Conservation (phyloP, 345 rosid genomes). For the Acer saccharum region DNA sequence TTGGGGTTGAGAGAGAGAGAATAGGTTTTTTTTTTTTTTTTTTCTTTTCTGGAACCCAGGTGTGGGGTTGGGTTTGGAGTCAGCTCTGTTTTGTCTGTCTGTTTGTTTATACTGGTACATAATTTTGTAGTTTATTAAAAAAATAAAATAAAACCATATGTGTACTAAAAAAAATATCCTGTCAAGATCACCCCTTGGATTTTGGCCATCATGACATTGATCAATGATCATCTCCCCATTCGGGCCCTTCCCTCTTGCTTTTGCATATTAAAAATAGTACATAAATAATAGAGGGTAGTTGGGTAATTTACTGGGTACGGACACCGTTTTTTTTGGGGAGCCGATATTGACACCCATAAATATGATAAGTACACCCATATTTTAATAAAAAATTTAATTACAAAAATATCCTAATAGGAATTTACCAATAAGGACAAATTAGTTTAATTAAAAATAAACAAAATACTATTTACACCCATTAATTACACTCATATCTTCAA, state of each 20-base stretch:
- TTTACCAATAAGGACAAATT: too few species aligned
- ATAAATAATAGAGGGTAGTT: not conserved
- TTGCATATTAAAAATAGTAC: not conserved
- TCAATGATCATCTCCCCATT: not conserved
- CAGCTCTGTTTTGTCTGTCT: not conserved
- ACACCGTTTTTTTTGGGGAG: too few species aligned
- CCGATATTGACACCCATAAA: too few species aligned
- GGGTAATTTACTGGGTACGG: not conserved
- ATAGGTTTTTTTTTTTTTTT: constrained; percentile 21
- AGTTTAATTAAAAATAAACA: too few species aligned
- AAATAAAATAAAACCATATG: not conserved
- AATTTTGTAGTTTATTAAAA: not conserved
- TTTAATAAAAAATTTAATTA: too few species aligned
- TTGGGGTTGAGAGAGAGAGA: constrained; percentile 27
- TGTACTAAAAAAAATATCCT: not conserved
- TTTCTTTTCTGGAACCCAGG: constrained; percentile 23
- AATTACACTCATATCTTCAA: too few species aligned
- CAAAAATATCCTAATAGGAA: too few species aligned
- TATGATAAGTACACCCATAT: too few species aligned
- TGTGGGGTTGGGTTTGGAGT: constrained; percentile 12
- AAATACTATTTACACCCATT: too few species aligned
- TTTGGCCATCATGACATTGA: constrained; percentile 4
- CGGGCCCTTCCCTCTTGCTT: not conserved
- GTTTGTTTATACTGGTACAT: not conserved
- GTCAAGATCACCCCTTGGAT: constrained; percentile 4